Evolutionary conservation across 2,329 filamentous ascomycete species (phyloP).

Genomic region (Alternaria tenuissima): DNA sequence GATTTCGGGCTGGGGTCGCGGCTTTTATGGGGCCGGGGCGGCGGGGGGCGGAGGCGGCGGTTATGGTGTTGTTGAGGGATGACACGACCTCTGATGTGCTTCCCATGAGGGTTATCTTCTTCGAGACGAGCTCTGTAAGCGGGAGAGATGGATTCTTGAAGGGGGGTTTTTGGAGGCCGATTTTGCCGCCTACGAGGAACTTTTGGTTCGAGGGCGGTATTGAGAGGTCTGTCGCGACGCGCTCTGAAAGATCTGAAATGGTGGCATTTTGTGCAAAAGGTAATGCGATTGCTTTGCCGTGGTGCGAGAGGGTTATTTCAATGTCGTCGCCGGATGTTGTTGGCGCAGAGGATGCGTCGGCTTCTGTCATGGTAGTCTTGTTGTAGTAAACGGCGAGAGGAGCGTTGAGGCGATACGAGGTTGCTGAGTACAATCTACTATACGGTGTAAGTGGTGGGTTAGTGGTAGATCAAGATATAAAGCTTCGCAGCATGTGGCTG

Average conservation of each 20-base stretch:
- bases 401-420: neutral
- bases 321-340: slow-evolving; percentile 28
- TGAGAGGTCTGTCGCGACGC: slow-evolving; percentile 64
- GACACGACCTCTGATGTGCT: slow-evolving; percentile 68
- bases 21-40: slow-evolving; percentile 52
- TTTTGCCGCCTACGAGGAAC: slow-evolving; percentile 69
- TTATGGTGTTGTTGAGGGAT: slow-evolving; percentile 55
- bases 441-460: slow-evolving; percentile 29
- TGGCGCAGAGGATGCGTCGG: slow-evolving; percentile 12
- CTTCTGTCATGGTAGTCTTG: slow-evolving; percentile 24
- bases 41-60: slow-evolving; percentile 52
- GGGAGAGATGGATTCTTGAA: slow-evolving; percentile 66
- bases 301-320: slow-evolving; percentile 62
- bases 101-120: slow-evolving; percentile 72
- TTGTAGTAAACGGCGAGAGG: neutral
- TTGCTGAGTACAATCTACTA: slow-evolving; percentile 7
- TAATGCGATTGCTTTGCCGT: slow-evolving; percentile 60
- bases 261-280: slow-evolving; percentile 61
- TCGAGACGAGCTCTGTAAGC: slow-evolving; percentile 60
- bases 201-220: slow-evolving; percentile 73
- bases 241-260: slow-evolving; percentile 65
- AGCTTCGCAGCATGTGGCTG: slow-evolving; percentile 32
- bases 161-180: slow-evolving; percentile 70
- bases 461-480: slow-evolving; percentile 42
- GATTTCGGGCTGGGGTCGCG: slow-evolving; percentile 50